Conservation (phyloP, 2,329 filamentous ascomycete species). For the Claviceps sp. region DNA sequence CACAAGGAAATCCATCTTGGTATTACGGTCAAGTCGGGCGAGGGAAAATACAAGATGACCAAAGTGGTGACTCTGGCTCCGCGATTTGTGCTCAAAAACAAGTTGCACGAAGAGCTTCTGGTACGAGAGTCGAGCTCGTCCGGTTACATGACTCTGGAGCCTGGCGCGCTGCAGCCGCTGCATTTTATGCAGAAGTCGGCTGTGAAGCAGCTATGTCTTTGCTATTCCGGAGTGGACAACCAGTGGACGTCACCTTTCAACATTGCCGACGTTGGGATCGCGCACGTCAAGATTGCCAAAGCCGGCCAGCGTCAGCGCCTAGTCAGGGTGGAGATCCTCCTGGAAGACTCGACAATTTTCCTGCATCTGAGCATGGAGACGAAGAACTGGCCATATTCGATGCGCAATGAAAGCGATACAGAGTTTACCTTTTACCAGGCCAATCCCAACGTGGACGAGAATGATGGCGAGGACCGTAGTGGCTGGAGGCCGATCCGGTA, state of each 20-base stretch:
- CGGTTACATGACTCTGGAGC: conserved; percentile 62
- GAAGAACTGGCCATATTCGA: conserved; percentile 96
- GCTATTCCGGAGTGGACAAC: conserved; percentile 88
- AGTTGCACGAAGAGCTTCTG: conserved; percentile 74
- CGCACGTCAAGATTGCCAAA: conserved; percentile 88
- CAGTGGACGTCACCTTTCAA: conserved; percentile 98
- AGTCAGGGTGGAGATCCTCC: conserved; percentile 74
- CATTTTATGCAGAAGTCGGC: conserved; percentile 76
- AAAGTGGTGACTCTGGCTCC: conserved; percentile 91
- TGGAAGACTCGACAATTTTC: conserved; percentile 91
- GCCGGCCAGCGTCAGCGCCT: conserved; percentile 79
- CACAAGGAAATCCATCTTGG: conserved; percentile 81
- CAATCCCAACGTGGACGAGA: conserved; percentile 84
- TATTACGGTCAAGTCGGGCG: conserved; percentile 75
- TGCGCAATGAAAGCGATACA: conserved; percentile 94
- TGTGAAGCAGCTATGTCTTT: conserved; percentile 81
- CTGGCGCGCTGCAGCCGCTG: conserved; percentile 70
- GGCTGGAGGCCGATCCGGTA: conserved; percentile 91
- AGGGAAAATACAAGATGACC: conserved; percentile 95
- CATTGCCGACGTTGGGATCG: conserved; percentile 84
- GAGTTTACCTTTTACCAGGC: conserved; percentile 96
- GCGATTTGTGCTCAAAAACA: conserved; percentile 88
- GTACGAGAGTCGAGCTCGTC: conserved; percentile 88
- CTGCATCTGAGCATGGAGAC: conserved; percentile 79
- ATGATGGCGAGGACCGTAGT: conserved; percentile 68